These are phyloP conservation scores for Fraxinus greggii DNA, from an alignment of 305 asterid genomes.

Conservation along the genomic window DNA sequence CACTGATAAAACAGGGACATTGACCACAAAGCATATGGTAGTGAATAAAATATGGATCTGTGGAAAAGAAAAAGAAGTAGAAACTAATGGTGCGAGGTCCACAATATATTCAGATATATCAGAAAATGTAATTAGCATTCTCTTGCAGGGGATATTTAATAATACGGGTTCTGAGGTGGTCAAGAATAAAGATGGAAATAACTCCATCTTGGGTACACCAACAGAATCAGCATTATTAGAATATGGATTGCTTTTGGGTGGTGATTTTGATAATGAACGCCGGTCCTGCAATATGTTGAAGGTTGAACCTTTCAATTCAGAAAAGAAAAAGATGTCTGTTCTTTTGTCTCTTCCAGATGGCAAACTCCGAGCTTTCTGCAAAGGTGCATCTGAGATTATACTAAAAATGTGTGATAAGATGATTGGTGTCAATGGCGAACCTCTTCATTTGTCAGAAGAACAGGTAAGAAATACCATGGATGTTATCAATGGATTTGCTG, in stretches of 20 bases:
- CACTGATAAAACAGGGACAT: slow-evolving; percentile 41
- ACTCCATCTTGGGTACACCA: slow-evolving; percentile 72
- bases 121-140: slow-evolving; percentile 41
- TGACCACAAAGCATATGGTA: slow-evolving; percentile 93
- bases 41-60: slow-evolving; percentile 74
- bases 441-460: slow-evolving; percentile 58
- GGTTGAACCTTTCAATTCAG: slow-evolving; percentile 90
- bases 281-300: slow-evolving; percentile 52
- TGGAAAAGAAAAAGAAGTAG: slow-evolving; percentile 46
- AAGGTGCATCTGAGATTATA: slow-evolving; percentile 96
- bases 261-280: slow-evolving; percentile 70
- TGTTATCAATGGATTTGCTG: slow-evolving; percentile 68
- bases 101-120: slow-evolving; percentile 41
- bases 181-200: slow-evolving; percentile 60
- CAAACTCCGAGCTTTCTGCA: slow-evolving; percentile 69
- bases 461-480: slow-evolving; percentile 34
- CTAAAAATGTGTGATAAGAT: slow-evolving; percentile 58
- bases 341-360: slow-evolving; percentile 74
- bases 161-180: slow-evolving; percentile 90
- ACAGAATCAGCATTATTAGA: slow-evolving; percentile 85
- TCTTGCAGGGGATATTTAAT: slow-evolving; percentile 72
- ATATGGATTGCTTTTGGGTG: slow-evolving; percentile 73
- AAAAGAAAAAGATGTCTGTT: slow-evolving; percentile 90
- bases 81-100: slow-evolving; percentile 32
- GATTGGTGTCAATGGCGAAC: slow-evolving; percentile 60